These are phyloP conservation scores for Clarireedia homoeocarpa DNA, from an alignment of 2,329 filamentous ascomycete species.

Conservation along the genomic window DNA sequence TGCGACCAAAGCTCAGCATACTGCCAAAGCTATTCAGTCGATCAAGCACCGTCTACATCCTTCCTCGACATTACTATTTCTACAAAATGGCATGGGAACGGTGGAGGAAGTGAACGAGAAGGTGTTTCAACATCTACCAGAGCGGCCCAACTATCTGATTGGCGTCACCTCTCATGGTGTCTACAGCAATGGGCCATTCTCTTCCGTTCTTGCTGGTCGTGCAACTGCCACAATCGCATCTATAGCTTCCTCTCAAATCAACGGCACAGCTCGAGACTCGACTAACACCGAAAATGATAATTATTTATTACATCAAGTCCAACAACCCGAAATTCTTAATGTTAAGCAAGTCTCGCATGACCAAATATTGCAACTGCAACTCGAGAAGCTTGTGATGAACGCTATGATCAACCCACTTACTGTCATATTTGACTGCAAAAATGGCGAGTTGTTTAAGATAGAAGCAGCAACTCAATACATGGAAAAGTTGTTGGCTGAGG, in stretches of 20 bases:
- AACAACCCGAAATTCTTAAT: conserved; percentile 36
- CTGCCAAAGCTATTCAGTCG: conserved; percentile 50
- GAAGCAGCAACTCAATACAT: conserved; percentile 33
- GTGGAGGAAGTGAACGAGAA: conserved; percentile 50
- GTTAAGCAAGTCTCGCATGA: conserved; percentile 33
- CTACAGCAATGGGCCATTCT: conserved; percentile 41
- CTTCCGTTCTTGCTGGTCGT: conserved; percentile 43
- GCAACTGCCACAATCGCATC: conserved; percentile 42
- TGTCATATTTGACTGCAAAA: conserved; percentile 65
- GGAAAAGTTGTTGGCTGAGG: conserved; percentile 58
- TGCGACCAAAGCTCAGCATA: conserved; percentile 64
- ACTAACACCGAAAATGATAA: neutral
- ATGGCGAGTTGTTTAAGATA: conserved; percentile 66
- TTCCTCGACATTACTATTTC: conserved; percentile 67
- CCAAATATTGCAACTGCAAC: conserved; percentile 54
- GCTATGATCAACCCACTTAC: conserved; percentile 80
- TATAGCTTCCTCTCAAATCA: conserved; percentile 8
- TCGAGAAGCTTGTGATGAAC: conserved; percentile 82
- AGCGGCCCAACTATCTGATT: conserved; percentile 63
- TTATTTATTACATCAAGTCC: conserved; percentile 30
- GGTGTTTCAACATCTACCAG: conserved; percentile 49
- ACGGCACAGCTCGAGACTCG: neutral
- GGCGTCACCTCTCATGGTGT: conserved; percentile 56
- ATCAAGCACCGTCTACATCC: conserved; percentile 55
- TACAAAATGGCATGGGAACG: conserved; percentile 81